Conservation (phyloP, 2,329 filamentous ascomycete genomes). For the Diaporthe humulicola region DNA sequence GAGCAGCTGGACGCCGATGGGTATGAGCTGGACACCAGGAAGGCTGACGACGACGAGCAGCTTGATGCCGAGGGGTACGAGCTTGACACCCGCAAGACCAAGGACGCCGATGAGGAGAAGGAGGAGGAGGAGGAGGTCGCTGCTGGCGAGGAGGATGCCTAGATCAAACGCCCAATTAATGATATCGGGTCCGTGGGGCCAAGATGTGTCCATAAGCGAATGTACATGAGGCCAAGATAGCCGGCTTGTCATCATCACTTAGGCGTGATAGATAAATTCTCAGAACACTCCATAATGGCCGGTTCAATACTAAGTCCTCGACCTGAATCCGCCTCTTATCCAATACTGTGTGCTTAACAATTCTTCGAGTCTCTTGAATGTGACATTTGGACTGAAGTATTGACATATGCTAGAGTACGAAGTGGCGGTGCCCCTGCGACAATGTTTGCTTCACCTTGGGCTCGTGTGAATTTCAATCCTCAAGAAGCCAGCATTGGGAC, state of each 20-base stretch:
- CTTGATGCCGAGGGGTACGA: conserved; percentile 10
- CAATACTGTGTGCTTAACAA: neutral
- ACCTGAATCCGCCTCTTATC: neutral
- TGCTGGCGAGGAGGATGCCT: conserved; percentile 28
- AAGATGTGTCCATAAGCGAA: neutral
- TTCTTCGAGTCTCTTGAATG: neutral
- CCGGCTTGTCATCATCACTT: neutral
- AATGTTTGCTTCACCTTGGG: neutral
- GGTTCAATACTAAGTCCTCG: neutral
- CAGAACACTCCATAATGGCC: neutral
- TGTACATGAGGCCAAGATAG: too few species aligned
- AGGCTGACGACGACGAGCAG: conserved; percentile 22
- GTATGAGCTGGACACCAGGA: conserved; percentile 17
- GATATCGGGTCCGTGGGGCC: neutral
- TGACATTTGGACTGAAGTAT: neutral
- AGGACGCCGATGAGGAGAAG: conserved; percentile 18
- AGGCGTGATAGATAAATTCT: neutral
- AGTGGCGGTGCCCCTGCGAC: rapidly evolving
- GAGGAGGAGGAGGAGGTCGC: conserved; percentile 28
- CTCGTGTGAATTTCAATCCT: neutral
- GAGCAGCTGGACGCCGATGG: conserved; percentile 3
- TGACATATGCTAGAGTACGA: too few species aligned
- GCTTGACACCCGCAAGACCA: conserved; percentile 21
- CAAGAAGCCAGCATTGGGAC: neutral
- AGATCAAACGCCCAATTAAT: neutral